phyloP scores from a whole-genome alignment of 495 filamentous ascomycete genomes.

The Podospora australis region DNA sequence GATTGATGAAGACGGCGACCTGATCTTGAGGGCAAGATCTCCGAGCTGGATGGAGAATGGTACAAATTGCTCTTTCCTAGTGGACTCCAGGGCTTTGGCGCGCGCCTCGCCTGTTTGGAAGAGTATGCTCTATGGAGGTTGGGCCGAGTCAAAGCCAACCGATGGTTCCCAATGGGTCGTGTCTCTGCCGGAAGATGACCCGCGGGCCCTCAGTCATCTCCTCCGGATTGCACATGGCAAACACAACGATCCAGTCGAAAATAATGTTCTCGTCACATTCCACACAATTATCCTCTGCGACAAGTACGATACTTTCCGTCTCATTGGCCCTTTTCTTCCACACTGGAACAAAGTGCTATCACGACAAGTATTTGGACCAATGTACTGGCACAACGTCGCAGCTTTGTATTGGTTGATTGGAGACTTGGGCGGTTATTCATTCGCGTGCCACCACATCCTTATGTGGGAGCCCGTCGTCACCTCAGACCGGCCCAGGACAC shows the following conservation, averaged over 20 bases:
- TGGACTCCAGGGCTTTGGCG: conserved; percentile 4
- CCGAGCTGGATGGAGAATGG: too few species aligned
- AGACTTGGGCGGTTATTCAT: too few species aligned
- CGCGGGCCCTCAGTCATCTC: not conserved
- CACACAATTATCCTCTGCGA: not conserved
- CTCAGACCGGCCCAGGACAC: too few species aligned
- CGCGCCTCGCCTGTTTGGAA: not conserved
- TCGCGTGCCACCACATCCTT: too few species aligned
- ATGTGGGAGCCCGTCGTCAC: too few species aligned
- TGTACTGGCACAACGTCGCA: too few species aligned
- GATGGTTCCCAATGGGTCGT: conserved; percentile 18
- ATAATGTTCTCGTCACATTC: not conserved
- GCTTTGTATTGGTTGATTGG: too few species aligned
- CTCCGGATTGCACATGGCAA: not conserved
- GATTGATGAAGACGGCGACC: not conserved
- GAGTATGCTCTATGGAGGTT: conserved; percentile 19
- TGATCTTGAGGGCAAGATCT: too few species aligned
- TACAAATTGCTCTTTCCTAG: too few species aligned
- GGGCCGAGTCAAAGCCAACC: conserved; percentile 20
- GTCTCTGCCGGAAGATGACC: conserved; percentile 25
- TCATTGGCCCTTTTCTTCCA: too few species aligned
- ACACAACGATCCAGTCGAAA: not conserved
- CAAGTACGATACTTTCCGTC: not conserved
- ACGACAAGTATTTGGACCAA: too few species aligned
- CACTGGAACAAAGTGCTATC: too few species aligned